Conservation (phyloP, 2,329 filamentous ascomycete genomes). For the Fusarium nanum region DNA sequence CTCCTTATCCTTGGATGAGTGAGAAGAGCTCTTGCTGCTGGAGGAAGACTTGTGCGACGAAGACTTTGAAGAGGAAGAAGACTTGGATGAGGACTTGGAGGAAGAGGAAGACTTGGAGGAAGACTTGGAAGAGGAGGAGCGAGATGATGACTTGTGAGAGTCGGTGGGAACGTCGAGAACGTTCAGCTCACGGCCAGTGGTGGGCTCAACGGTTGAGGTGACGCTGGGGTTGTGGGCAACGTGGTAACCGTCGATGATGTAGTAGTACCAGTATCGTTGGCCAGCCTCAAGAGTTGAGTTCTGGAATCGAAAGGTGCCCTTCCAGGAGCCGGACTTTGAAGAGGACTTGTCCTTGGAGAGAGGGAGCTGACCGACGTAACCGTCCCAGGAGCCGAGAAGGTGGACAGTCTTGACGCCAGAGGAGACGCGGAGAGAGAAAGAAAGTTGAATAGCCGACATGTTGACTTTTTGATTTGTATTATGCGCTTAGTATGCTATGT, state of each 20-base stretch:
- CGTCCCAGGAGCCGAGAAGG: constrained; percentile 97
- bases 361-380: constrained; percentile 93
- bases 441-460: constrained; percentile 94
- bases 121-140: constrained; percentile 57
- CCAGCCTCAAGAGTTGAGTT: constrained; percentile 86
- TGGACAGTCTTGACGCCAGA: constrained; percentile 97
- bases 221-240: constrained; percentile 95
- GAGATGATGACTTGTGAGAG: constrained; percentile 56
- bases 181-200: constrained; percentile 96
- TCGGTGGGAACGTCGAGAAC: constrained; percentile 87
- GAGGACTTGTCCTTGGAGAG: constrained; percentile 87
- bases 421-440: constrained; percentile 95
- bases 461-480: constrained; percentile 59
- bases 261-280: constrained; percentile 99
- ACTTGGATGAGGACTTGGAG: constrained; percentile 58
- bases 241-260: constrained; percentile 99
- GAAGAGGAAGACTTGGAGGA: constrained; percentile 52
- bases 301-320: constrained; percentile 96
- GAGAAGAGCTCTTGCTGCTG: constrained; percentile 54
- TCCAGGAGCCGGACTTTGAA: constrained; percentile 91
- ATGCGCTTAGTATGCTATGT: constrained; percentile 37
- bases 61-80: constrained; percentile 52
- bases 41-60: constrained; percentile 52
- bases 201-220: constrained; percentile 90
- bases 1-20: constrained; percentile 59